phyloP scores from a whole-genome alignment of 192 early-diverging fungal species.

The Umbelopsis isabellina region DNA sequence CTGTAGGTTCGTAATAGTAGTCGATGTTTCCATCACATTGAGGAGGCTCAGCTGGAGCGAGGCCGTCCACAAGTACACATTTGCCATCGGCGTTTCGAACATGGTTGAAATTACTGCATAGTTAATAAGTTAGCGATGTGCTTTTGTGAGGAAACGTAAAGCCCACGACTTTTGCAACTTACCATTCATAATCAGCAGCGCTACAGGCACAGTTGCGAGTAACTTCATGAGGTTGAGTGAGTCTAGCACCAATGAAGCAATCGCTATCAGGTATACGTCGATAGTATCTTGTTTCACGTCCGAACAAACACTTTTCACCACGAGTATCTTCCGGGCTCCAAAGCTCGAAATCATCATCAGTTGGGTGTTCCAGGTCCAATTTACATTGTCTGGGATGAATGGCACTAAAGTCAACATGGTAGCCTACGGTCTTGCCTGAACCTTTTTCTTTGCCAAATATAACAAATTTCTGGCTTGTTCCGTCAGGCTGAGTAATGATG shows the following conservation, averaged over 20 bases:
- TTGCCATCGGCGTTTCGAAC: constrained; percentile 61
- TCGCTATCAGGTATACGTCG: constrained; percentile 65
- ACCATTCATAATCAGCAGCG: constrained; percentile 84
- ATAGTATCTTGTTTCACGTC: constrained; percentile 68
- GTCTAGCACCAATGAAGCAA: constrained; percentile 80
- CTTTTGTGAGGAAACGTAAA: not conserved
- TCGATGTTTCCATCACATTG: constrained; percentile 60
- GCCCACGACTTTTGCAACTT: not conserved
- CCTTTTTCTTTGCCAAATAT: constrained; percentile 66
- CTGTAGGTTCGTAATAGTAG: constrained; percentile 73
- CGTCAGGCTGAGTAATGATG: constrained; percentile 73
- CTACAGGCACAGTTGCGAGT: constrained; percentile 75
- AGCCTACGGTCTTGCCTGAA: constrained; percentile 41
- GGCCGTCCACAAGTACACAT: constrained; percentile 68
- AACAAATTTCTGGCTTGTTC: constrained; percentile 79
- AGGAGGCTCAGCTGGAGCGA: constrained; percentile 50
- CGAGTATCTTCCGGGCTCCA: constrained; percentile 61
- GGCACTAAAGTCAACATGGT: constrained; percentile 55
- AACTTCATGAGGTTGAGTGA: constrained; percentile 57
- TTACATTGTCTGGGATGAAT: constrained; percentile 41
- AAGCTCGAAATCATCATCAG: constrained; percentile 70
- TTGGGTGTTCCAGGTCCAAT: constrained; percentile 44
- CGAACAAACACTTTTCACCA: constrained; percentile 66
- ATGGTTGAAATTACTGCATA: constrained; percentile 74
- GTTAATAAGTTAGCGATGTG: not conserved